Conservation (phyloP, 768 basidiomycete genomes). For the Albatrellus ellisii region DNA sequence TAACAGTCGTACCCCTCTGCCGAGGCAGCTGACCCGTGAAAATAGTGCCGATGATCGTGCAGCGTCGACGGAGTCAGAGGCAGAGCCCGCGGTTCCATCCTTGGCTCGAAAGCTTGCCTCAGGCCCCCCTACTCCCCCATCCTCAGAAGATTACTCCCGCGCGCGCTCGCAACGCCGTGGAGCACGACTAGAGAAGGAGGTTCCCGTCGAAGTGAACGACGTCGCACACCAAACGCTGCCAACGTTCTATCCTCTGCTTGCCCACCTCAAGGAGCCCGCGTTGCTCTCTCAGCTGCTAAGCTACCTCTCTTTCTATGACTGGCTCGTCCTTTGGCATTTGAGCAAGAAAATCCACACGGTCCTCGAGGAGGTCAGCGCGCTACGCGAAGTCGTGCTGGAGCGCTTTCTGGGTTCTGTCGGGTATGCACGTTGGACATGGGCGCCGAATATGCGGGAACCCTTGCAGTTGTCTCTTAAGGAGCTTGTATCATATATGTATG, state of each 20-base stretch:
- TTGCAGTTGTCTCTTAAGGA: conserved; percentile 50
- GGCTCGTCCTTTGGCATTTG: conserved; percentile 45
- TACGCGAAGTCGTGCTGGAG: conserved; percentile 57
- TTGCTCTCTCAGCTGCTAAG: conserved; percentile 42
- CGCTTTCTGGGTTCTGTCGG: conserved; percentile 60
- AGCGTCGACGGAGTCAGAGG: background rate
- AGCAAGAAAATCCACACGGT: conserved; percentile 38
- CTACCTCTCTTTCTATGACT: conserved; percentile 61
- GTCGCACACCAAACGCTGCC: conserved; percentile 16
- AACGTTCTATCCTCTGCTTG: conserved; percentile 35
- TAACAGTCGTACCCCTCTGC: too few species aligned
- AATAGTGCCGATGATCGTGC: too few species aligned
- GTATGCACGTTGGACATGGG: conserved; percentile 52
- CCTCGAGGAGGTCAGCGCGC: conserved; percentile 33
- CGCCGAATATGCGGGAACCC: background rate
- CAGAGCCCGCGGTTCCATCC: conserved; percentile 2
- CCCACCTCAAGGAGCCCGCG: conserved; percentile 38
- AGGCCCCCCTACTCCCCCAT: conserved; percentile 12
- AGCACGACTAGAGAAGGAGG: conserved; percentile 25
- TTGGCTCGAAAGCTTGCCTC: conserved; percentile 7
- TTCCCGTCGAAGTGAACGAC: conserved; percentile 24
- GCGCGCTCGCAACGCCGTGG: conserved; percentile 30
- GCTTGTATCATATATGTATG: conserved; percentile 67
- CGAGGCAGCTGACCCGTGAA: too few species aligned
- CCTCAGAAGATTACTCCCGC: conserved; percentile 26